Evolutionary conservation across 2,329 filamentous ascomycete species (phyloP), one percentile per base, ranked within the genome.

Genomic region (Aureobasidium zeae): DNA sequence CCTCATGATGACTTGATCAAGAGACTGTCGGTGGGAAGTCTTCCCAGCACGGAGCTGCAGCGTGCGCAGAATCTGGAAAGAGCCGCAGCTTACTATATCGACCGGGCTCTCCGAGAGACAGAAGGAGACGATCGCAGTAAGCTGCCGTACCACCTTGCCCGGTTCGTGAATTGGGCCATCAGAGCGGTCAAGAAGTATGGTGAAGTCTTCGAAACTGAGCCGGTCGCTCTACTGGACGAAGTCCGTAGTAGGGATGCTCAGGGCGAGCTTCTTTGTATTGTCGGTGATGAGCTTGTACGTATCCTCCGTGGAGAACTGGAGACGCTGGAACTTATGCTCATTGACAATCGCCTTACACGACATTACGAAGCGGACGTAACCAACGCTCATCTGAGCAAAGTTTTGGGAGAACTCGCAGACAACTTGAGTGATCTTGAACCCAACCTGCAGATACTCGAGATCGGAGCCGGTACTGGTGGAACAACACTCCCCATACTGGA

Each of bases 391-490:
- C 6, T 29, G 5, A 29, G 26, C 11, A 29, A 29, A 12, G 11
- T 29, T n/a, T n/a, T 29, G 26, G 26, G 26, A 9, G 12, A 29
- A 5, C 26, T 29, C 4, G 26, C 26, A 9, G 26, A 29, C 6
- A 29, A 29, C 26, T 4, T 29, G 5, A 29, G 26, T 29, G 26
- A 29, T 29, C 26, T 29, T 5, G 26, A 29, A n/a, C 26, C 69
- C 0, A 57, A 59, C 12, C 56, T 66, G 35, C 62, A 63, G 2
- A 59, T 71, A 22, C 48, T 72, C 3, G 67, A 70, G 38, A 60
- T 66, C 10, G 67, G 67, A 11, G 67, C 63, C 8, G 69, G 69
- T 1, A 68, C 65, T 3, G 69, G 66, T 3, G 61, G 59, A 9
- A 57, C 66, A 0, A 72, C 69, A 0, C 51, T 56, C 2, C 44